Evolutionary conservation across 305 asterid species (phyloP).

Genomic region (Fraxinus sp.): DNA sequence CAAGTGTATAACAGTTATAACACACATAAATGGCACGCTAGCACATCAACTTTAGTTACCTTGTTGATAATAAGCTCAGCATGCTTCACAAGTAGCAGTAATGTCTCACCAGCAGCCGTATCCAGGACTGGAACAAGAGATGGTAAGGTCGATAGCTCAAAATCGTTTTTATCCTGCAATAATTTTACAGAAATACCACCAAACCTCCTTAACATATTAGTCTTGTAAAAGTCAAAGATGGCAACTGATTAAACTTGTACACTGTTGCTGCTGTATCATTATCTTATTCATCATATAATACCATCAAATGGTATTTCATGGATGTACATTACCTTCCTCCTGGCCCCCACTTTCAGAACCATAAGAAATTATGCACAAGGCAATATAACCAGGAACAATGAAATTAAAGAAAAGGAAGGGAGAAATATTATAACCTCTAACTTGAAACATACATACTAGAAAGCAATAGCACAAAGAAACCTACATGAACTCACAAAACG

Average conservation of each 20-base stretch:
- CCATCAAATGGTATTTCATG: slow-evolving; percentile 6
- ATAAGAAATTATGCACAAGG: neutral
- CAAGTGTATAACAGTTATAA: neutral
- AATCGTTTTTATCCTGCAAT: slow-evolving; percentile 89
- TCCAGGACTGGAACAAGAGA: slow-evolving; percentile 93
- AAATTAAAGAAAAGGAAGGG: neutral
- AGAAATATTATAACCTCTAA: neutral
- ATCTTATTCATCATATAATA: neutral
- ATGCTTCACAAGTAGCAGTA: slow-evolving; percentile 88
- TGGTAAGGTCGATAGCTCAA: slow-evolving; percentile 89
- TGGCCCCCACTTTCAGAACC: neutral
- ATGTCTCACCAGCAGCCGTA: slow-evolving; percentile 89
- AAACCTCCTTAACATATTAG: slow-evolving; percentile 18
- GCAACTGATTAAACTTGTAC: neutral
- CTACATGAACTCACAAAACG: neutral
- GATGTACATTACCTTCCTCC: neutral
- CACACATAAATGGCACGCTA: neutral
- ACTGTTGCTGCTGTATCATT: slow-evolving; percentile 7
- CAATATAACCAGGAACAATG: neutral
- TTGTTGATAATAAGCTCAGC: slow-evolving; percentile 87
- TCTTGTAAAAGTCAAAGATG: slow-evolving; percentile 4
- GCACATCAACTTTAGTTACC: slow-evolving; percentile 45
- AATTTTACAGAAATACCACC: slow-evolving; percentile 24
- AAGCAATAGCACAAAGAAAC: neutral
- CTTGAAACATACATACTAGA: neutral